A percentile compares a stretch with the other conserved stretches of the same genome.
These are phyloP conservation scores for Aaosphaeria arxii DNA, from an alignment of 2,329 filamentous ascomycete genomes.

Conservation along the genomic window DNA sequence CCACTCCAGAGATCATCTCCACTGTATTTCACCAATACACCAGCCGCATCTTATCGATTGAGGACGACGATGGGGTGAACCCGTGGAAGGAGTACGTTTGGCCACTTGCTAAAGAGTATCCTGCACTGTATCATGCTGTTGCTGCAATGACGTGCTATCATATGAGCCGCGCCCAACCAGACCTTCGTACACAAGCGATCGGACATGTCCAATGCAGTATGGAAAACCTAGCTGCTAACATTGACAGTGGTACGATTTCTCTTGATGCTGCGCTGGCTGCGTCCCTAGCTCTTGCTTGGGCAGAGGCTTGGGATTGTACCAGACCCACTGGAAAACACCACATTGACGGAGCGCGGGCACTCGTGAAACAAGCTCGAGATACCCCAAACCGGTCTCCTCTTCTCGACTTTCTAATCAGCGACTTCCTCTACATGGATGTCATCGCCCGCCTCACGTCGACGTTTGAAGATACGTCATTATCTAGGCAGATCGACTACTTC, in stretches of 20 bases:
- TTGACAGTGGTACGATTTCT: constrained; percentile 57
- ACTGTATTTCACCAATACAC: constrained; percentile 61
- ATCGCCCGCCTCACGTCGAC: constrained; percentile 66
- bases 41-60: constrained; percentile 66
- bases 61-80: constrained; percentile 64
- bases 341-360: constrained; percentile 53
- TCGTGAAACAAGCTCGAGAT: constrained; percentile 57
- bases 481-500: constrained; percentile 47
- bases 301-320: constrained; percentile 66
- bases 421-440: constrained; percentile 70
- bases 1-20: constrained; percentile 58
- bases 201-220: constrained; percentile 63
- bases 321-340: constrained; percentile 62
- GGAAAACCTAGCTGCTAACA: constrained; percentile 48
- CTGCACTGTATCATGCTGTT: constrained; percentile 64
- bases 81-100: constrained; percentile 68
- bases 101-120: constrained; percentile 61
- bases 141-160: constrained; percentile 67
- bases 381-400: constrained; percentile 25
- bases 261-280: constrained; percentile 63
- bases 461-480: constrained; percentile 51
- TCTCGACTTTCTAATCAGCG: constrained; percentile 62
- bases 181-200: constrained; percentile 57
- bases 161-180: constrained; percentile 54
- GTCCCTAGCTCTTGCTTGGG: constrained; percentile 63